A percentile compares a stretch with the other conserved stretches of the same genome.
Evolutionary conservation across 371 early-diverging fungal genomes (phyloP).

Genomic region (Mortierella sp.): DNA sequence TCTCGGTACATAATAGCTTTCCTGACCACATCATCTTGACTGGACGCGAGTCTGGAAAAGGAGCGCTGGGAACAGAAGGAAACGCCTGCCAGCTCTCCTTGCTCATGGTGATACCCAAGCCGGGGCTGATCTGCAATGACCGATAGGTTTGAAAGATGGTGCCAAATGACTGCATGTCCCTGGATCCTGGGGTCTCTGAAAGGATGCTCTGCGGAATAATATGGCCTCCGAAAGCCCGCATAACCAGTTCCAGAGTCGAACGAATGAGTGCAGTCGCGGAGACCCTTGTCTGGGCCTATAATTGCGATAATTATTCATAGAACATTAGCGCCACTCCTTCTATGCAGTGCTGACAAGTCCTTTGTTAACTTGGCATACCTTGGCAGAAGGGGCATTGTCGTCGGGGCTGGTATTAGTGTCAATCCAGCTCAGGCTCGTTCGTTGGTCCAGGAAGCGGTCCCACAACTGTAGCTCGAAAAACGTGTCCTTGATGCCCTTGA

Average conservation of each 20-base stretch:
- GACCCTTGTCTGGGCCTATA: constrained; percentile 26
- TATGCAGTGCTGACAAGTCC: neutral
- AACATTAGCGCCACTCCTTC: neutral
- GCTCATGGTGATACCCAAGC: constrained; percentile 43
- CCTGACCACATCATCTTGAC: constrained; percentile 33
- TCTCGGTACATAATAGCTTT: constrained; percentile 15
- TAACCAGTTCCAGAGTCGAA: constrained; percentile 42
- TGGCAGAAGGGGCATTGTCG: neutral
- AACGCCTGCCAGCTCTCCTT: constrained; percentile 45
- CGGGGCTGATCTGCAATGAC: constrained; percentile 40
- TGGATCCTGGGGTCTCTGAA: constrained; percentile 3
- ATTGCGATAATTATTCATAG: neutral
- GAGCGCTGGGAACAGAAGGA: constrained; percentile 17
- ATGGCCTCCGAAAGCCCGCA: constrained; percentile 55
- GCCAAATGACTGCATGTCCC: constrained; percentile 37
- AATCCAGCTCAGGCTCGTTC: constrained; percentile 46
- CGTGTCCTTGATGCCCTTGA: constrained; percentile 36
- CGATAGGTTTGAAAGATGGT: constrained; percentile 40
- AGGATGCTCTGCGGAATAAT: constrained; percentile 46
- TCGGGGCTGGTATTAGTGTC: constrained; percentile 17
- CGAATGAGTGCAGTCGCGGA: constrained; percentile 36
- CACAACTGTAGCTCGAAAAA: constrained; percentile 48
- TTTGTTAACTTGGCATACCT: constrained; percentile 1
- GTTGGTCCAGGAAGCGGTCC: constrained; percentile 52
- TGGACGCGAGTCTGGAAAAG: constrained; percentile 12